A percentile compares a stretch with the other conserved stretches of the same genome.
Conservation (phyloP, 2,329 filamentous ascomycete species). For the Ramichloridium luteum region DNA sequence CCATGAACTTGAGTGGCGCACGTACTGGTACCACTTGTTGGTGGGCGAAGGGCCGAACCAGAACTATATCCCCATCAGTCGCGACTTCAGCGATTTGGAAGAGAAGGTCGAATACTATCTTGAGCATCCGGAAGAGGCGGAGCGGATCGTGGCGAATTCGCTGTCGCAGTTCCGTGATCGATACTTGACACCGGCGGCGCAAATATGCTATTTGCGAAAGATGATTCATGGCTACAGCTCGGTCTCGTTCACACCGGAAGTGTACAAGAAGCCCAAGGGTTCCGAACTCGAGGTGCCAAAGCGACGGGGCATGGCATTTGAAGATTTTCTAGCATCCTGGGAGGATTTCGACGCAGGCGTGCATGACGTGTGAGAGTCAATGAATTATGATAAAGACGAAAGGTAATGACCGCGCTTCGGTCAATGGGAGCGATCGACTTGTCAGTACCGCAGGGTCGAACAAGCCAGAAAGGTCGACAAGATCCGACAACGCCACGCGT, state of each 20-base stretch:
- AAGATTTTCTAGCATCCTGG: no score
- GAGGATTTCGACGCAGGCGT: no score
- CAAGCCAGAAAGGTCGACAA: no score
- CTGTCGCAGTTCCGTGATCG: slow-evolving; percentile 18
- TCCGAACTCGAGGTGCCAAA: no score
- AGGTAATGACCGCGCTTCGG: no score
- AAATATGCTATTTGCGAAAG: slow-evolving; percentile 18
- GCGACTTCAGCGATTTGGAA: slow-evolving; percentile 17
- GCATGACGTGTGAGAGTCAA: no score
- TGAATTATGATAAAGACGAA: no score
- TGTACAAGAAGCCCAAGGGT: no score
- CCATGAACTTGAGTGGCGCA: slow-evolving; percentile 15
- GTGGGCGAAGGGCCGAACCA: slow-evolving; percentile 10
- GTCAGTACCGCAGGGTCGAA: no score
- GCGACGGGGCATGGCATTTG: no score
- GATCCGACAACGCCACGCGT: no score
- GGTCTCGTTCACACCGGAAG: slow-evolving; percentile 9
- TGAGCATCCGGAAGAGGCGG: slow-evolving; percentile 10
- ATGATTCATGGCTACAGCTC: slow-evolving; percentile 10
- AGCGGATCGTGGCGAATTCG: slow-evolving; percentile 18
- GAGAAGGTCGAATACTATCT: slow-evolving; percentile 14
- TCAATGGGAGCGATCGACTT: no score
- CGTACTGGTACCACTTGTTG: slow-evolving; percentile 16
- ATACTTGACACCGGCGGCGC: slow-evolving; percentile 21
- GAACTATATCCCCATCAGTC: slow-evolving; percentile 16